phyloP scores from a whole-genome alignment of 108 stramenopile genomes.

The Nitzschia sp. region DNA sequence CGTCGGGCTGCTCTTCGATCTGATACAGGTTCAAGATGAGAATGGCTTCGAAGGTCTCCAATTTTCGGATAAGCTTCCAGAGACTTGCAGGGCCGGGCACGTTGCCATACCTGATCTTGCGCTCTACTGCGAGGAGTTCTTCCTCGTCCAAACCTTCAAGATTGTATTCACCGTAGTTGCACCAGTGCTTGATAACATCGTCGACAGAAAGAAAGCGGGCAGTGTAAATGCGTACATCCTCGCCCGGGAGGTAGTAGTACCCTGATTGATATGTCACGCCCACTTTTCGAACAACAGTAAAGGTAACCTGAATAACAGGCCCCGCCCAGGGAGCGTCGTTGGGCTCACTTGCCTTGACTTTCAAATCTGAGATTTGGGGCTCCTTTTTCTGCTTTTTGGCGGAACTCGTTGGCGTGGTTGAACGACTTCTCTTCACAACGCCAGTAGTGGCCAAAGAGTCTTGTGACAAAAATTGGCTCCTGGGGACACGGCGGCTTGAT shows the following conservation, averaged over 20 bases:
- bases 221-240: neutral
- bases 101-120: conserved; percentile 1
- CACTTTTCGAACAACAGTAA: neutral
- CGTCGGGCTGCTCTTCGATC: conserved; percentile 5
- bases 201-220: neutral
- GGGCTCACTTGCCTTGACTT: neutral
- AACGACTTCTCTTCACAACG: too few species aligned
- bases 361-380: neutral
- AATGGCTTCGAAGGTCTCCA: conserved; percentile 9
- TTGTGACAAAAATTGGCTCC: too few species aligned
- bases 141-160: conserved; percentile 4
- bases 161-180: conserved; percentile 11
- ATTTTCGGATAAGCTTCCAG: conserved; percentile 8
- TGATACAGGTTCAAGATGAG: conserved; percentile 10
- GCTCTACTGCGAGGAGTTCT: neutral
- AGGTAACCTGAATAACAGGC: neutral
- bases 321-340: conserved; percentile 23
- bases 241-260: conserved; percentile 14
- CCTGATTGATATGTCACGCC: conserved; percentile 6
- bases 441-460: too few species aligned
- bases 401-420: too few species aligned
- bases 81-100: neutral
- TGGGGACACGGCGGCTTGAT: too few species aligned
- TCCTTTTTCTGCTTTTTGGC: neutral
- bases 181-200: neutral